Percentiles rank a stretch among this genome's conserved stretches.
These are phyloP conservation scores for Aspergillus udagawae DNA, from an alignment of 2,329 filamentous ascomycete genomes.

Conservation along the genomic window DNA sequence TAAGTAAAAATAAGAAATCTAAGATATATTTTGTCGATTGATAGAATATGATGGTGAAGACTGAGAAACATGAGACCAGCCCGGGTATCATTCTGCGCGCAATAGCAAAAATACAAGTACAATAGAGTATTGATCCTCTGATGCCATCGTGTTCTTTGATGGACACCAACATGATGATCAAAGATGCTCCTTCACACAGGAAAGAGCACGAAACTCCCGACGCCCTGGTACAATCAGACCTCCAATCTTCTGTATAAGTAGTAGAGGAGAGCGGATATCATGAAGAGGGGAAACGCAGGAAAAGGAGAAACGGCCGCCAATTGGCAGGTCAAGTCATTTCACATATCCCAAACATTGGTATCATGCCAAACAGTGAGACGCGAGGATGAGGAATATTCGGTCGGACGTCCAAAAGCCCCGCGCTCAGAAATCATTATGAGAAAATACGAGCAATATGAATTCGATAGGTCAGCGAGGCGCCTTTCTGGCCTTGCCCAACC, in stretches of 20 bases:
- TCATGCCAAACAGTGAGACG: conserved; percentile 20
- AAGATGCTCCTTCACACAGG: not conserved
- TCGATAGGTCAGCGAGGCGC: conserved; percentile 8
- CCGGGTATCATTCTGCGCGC: conserved; percentile 19
- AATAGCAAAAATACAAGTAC: conserved; percentile 7
- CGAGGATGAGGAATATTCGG: conserved; percentile 1
- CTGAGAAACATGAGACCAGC: conserved; percentile 9
- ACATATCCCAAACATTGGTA: conserved; percentile 24
- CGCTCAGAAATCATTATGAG: not conserved
- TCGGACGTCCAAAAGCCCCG: not conserved
- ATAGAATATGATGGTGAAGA: not conserved
- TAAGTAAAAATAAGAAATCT: not conserved
- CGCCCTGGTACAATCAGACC: not conserved
- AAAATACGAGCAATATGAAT: not conserved
- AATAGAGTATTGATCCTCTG: not conserved
- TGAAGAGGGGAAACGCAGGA: not conserved
- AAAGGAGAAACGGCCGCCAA: not conserved
- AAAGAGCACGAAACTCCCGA: not conserved
- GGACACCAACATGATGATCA: conserved; percentile 2
- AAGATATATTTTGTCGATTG: not conserved
- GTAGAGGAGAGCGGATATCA: conserved; percentile 3
- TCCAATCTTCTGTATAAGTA: conserved; percentile 1
- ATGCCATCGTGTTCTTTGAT: not conserved
- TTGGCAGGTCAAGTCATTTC: conserved; percentile 14
- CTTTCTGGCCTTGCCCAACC: conserved; percentile 42